Base-by-base conservation (phyloP, 768 basidiomycete species). In the Kockovaella imperatae region DNA sequence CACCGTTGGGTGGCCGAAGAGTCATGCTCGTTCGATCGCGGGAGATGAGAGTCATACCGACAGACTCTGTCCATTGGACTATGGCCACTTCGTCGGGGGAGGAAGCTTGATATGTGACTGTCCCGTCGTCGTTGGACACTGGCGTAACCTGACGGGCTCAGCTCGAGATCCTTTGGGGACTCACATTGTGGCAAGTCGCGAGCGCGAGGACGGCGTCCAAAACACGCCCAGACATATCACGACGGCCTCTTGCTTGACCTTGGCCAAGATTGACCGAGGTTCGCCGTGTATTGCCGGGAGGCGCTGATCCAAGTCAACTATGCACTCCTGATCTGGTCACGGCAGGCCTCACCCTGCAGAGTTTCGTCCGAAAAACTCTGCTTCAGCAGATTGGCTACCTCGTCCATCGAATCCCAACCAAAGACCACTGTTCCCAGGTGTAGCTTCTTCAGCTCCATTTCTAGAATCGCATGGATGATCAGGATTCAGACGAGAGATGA, bases 51-150 rank as follows among this genome's bases (percentile, higher is more conserved):
- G 86, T 86, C 3, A 99, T 75, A 0, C 93, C 93, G 54, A 97
- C 86, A 0, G 88, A 90, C 54, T 87, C 84, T 7, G 95, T 97
- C 88, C 89, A 97, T 52, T 82, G 83, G 30, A 99, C 93, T 58
- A 99, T 97, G 35, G 95, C 95, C 35, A 97, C 95, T 74, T 99
- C 95, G 63, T 99, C 95, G 0, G 95, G 95, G 1, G 95, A 99
- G 0, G 91, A 93, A 0, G 95, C 95, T 76, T 99, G 93, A 67
- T 97, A 99, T 0, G 93, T 96, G 31, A 95, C 80, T 1, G 82
- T 82, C 6, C 88, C 89, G 60, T 99, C 93, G 60, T 96, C 91
- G 64, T 95, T 93, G 14, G 77, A 80, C 3, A 93, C 87, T 1
- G 95, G 95, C 0, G 93, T 99, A 30, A 97, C 90, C 91, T 95